Conservation (phyloP, 192 early-diverging fungal genomes). For the Mortierella antarctica region DNA sequence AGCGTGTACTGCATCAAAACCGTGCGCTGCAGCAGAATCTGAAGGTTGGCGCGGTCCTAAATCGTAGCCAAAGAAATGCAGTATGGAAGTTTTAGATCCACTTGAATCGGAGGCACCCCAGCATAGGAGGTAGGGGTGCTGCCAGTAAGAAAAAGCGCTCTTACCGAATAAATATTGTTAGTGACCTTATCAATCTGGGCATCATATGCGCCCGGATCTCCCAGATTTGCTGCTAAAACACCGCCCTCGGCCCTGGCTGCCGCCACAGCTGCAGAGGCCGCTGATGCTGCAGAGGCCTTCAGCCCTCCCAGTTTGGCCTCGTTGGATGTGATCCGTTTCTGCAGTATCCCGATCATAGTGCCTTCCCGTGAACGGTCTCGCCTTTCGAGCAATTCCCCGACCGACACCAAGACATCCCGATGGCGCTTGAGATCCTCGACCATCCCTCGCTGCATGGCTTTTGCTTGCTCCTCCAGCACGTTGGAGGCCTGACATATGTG, state of each 20-base stretch:
- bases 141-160: not conserved
- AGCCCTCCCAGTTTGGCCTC: conserved; percentile 52
- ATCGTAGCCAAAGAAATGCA: not conserved
- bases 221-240: not conserved
- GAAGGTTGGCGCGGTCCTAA: conserved; percentile 64
- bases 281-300: not conserved
- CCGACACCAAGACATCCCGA: conserved; percentile 69
- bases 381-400: conserved; percentile 65
- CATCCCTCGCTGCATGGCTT: conserved; percentile 61
- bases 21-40: conserved; percentile 52
- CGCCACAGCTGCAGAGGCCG: not conserved
- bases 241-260: conserved; percentile 14
- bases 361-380: conserved; percentile 52
- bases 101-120: not conserved
- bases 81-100: not conserved
- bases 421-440: conserved; percentile 74
- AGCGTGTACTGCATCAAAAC: conserved; percentile 64
- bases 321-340: conserved; percentile 61
- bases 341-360: conserved; percentile 55
- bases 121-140: not conserved
- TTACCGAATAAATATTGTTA: conserved; percentile 12
- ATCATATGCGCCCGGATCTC: conserved; percentile 19
- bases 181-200: conserved; percentile 23
- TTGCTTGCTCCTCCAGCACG: conserved; percentile 50
- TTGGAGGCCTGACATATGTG: conserved; percentile 39